phyloP scores from a whole-genome alignment of 805 yeast species.

The Candida montana region DNA sequence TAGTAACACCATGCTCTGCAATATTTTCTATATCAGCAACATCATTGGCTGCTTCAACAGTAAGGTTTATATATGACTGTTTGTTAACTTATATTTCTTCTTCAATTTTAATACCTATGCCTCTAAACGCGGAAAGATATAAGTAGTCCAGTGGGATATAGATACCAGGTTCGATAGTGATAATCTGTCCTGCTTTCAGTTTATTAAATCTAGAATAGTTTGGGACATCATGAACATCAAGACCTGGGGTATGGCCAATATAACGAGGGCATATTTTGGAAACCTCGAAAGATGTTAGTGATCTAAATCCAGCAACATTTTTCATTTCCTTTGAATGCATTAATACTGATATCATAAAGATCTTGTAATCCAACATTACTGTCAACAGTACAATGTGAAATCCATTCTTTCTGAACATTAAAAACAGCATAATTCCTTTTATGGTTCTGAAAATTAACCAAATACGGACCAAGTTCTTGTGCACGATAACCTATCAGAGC shows the following conservation, averaged over 20 bases:
- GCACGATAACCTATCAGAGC: slow-evolving; percentile 94
- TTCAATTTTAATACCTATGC: slow-evolving; percentile 91
- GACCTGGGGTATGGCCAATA: slow-evolving; percentile 91
- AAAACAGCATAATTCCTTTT: slow-evolving; percentile 84
- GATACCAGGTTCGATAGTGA: slow-evolving; percentile 94
- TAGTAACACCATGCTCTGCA: slow-evolving; percentile 55
- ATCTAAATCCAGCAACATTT: slow-evolving; percentile 59
- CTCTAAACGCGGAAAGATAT: slow-evolving; percentile 78
- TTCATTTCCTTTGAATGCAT: slow-evolving; percentile 57
- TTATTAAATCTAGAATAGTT: slow-evolving; percentile 48
- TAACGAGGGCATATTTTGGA: slow-evolving; percentile 80
- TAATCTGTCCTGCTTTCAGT: slow-evolving; percentile 67
- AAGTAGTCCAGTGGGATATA: slow-evolving; percentile 68
- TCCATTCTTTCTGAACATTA: slow-evolving; percentile 74
- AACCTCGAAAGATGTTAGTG: slow-evolving; percentile 46
- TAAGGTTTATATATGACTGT: slow-evolving; percentile 51
- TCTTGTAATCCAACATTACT: slow-evolving; percentile 58
- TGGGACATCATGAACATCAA: slow-evolving; percentile 86
- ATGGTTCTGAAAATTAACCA: slow-evolving; percentile 70
- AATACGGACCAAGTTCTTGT: slow-evolving; percentile 91
- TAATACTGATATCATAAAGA: slow-evolving; percentile 66
- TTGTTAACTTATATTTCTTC: slow-evolving; percentile 84
- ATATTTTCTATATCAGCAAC: slow-evolving; percentile 71
- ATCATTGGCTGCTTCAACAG: slow-evolving; percentile 84
- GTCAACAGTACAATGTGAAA: slow-evolving; percentile 56